Evolutionary conservation across 2,329 filamentous ascomycete genomes (phyloP).

Genomic region (Trichoderma atroviride): DNA sequence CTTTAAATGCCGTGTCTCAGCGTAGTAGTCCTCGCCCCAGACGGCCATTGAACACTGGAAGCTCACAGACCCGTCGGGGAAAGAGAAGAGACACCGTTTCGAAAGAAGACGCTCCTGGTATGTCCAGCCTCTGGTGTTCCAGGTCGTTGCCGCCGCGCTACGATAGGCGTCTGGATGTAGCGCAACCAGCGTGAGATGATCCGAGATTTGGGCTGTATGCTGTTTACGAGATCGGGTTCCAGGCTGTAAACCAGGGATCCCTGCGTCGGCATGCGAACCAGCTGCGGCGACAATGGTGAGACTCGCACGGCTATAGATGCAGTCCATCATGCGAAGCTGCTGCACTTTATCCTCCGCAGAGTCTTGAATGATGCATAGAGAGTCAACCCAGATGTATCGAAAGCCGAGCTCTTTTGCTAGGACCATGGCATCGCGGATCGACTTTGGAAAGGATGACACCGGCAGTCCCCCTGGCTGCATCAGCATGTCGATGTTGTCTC

Average conservation of each 20-base stretch:
- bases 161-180: conserved; percentile 11
- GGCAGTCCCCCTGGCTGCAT: conserved; percentile 14
- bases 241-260: conserved; percentile 5
- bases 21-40: conserved; percentile 17
- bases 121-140: conserved; percentile 22
- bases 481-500: conserved; percentile 7
- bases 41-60: conserved; percentile 24
- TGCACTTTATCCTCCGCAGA: conserved; percentile 3
- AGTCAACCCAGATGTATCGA: conserved; percentile 28
- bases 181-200: conserved; percentile 4
- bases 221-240: conserved; percentile 8
- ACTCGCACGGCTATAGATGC: conserved; percentile 23
- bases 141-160: background rate
- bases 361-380: conserved; percentile 28
- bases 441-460: conserved; percentile 11
- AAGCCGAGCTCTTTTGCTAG: conserved; percentile 22
- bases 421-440: conserved; percentile 24
- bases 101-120: conserved; percentile 24
- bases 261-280: conserved; percentile 15
- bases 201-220: conserved; percentile 2
- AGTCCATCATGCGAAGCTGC: conserved; percentile 26
- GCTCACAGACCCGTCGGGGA: conserved; percentile 11
- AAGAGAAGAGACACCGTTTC: conserved; percentile 15
- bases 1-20: background rate
- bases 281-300: conserved; percentile 26